phyloP scores from a whole-genome alignment of 2,329 filamentous ascomycete species.

The Calonectria montana region DNA sequence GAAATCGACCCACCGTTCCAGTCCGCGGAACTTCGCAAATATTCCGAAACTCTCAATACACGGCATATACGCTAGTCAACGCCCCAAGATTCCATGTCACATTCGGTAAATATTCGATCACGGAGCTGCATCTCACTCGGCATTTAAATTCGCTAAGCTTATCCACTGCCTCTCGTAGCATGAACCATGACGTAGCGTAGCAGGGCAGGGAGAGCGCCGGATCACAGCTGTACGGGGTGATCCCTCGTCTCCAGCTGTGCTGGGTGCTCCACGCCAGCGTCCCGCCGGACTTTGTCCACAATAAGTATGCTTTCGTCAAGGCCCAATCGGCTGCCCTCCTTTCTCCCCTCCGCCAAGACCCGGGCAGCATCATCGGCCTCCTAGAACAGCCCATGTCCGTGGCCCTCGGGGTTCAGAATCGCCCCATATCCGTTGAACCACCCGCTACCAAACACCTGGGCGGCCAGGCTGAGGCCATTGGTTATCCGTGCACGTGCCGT shows the following conservation, averaged over 20 bases:
- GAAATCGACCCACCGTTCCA: neutral
- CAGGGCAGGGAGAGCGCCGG: neutral
- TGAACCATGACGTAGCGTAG: neutral
- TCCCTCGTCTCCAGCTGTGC: conserved; percentile 39
- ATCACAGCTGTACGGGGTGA: neutral
- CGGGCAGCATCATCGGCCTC: neutral
- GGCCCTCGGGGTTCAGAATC: neutral
- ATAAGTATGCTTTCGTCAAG: conserved; percentile 61
- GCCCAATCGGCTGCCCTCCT: neutral
- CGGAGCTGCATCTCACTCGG: neutral
- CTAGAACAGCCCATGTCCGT: neutral
- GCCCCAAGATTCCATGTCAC: neutral
- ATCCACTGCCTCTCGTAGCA: neutral
- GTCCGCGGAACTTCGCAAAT: neutral
- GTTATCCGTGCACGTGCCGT: neutral
- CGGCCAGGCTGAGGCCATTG: neutral
- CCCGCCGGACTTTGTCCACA: conserved; percentile 67
- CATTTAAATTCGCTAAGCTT: neutral
- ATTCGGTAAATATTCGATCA: neutral
- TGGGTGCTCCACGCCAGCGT: conserved; percentile 63
- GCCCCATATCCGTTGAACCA: neutral
- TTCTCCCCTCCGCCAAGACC: neutral
- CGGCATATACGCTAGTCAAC: too few species aligned
- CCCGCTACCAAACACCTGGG: neutral
- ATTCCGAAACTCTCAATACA: neutral